Percentiles rank a stretch among this genome's conserved stretches.
phyloP scores from a whole-genome alignment of 345 rosid genomes.

The Eucalyptus cladocalyx region DNA sequence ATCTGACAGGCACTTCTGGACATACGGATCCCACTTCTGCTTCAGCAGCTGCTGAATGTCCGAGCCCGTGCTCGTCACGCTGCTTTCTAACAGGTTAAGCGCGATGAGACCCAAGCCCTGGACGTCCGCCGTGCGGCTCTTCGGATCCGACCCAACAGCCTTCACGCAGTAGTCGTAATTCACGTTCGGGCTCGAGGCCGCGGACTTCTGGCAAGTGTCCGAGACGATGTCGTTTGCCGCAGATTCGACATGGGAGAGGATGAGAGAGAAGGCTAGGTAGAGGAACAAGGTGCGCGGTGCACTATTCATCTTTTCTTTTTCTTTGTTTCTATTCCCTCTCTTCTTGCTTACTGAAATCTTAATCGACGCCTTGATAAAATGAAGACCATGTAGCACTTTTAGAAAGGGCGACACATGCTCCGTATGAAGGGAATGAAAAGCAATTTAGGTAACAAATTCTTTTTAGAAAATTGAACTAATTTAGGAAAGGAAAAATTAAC shows the following conservation, averaged over 20 bases:
- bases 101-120: constrained; percentile 23
- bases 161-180: constrained; percentile 24
- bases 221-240: neutral
- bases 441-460: neutral
- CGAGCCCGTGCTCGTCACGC: constrained; percentile 23
- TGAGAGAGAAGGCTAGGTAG: neutral
- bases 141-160: constrained; percentile 23
- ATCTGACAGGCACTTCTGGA: constrained; percentile 22
- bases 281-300: neutral
- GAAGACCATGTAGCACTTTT: neutral
- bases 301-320: neutral
- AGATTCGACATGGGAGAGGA: neutral
- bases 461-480: neutral
- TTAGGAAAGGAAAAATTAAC: neutral
- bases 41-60: constrained; percentile 9
- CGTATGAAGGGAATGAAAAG: neutral
- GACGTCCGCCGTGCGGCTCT: constrained; percentile 15
- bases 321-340: neutral
- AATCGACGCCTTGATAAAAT: neutral
- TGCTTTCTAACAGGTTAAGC: constrained; percentile 31
- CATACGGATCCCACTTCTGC: constrained; percentile 3
- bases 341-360: neutral
- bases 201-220: constrained; percentile 32
- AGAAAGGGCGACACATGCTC: neutral
- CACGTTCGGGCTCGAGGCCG: constrained; percentile 23